phyloP scores from a whole-genome alignment of 2,329 filamentous ascomycete species.

The Aspergillus candidus region DNA sequence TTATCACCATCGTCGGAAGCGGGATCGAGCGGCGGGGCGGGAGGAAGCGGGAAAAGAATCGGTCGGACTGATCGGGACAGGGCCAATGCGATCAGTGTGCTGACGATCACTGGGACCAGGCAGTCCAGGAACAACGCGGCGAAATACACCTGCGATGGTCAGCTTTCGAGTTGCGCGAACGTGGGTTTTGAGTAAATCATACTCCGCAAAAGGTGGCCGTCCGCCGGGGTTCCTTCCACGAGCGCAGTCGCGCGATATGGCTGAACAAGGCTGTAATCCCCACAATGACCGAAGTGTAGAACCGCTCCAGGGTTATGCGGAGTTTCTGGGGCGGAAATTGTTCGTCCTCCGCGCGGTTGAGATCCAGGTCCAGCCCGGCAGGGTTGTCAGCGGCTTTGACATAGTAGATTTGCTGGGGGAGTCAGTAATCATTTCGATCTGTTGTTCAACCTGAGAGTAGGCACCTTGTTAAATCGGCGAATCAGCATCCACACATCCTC shows the following conservation, averaged over 20 bases:
- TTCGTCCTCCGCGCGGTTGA: conserved; percentile 75
- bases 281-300: conserved; percentile 75
- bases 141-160: conserved; percentile 43
- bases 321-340: conserved; percentile 81
- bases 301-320: conserved; percentile 66
- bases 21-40: conserved; percentile 59
- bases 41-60: conserved; percentile 66
- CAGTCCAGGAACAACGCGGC: conserved; percentile 67
- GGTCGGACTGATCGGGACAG: conserved; percentile 56
- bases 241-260: conserved; percentile 68
- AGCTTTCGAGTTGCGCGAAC: not conserved
- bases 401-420: conserved; percentile 55
- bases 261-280: conserved; percentile 61
- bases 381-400: conserved; percentile 57
- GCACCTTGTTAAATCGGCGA: conserved; percentile 68
- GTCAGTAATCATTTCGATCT: conserved; percentile 7
- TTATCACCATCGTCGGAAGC: conserved; percentile 60
- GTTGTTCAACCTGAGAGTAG: not conserved
- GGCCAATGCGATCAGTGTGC: conserved; percentile 60
- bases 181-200: conserved; percentile 12
- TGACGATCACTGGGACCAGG: conserved; percentile 56
- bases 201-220: conserved; percentile 61
- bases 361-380: conserved; percentile 61
- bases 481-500: conserved; percentile 69
- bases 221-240: conserved; percentile 67